These are phyloP conservation scores for Cerioporus squamosus DNA, from an alignment of 1,284 basidiomycete species.

Conservation along the genomic window DNA sequence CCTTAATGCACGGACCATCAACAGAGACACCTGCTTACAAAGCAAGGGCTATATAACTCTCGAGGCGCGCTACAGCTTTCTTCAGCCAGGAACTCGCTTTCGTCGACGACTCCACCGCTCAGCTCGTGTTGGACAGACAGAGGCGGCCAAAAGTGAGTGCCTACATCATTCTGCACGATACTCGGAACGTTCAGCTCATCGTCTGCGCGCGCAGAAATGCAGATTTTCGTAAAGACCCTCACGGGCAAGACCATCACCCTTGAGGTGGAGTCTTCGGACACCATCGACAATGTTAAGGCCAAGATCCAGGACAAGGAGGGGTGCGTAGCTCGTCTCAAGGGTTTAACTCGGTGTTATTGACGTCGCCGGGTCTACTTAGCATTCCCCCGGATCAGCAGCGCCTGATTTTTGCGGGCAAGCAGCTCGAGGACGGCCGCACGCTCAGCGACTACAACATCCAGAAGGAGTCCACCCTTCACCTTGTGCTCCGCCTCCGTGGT, in stretches of 20 bases:
- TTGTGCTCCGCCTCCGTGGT: slow-evolving; percentile 95
- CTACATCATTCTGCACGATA: neutral
- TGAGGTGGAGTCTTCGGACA: slow-evolving; percentile 96
- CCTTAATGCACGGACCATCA: slow-evolving; percentile 50
- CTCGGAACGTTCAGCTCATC: neutral
- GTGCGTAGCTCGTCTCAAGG: slow-evolving; percentile 43
- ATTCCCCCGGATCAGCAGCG: slow-evolving; percentile 97
- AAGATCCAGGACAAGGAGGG: slow-evolving; percentile 98
- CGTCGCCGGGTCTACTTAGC: slow-evolving; percentile 42
- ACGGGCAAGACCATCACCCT: slow-evolving; percentile 99
- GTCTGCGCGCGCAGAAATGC: slow-evolving; percentile 58
- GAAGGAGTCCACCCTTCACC: slow-evolving; percentile 94
- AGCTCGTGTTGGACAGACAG: slow-evolving; percentile 81
- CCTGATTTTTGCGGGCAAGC: slow-evolving; percentile 98
- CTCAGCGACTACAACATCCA: slow-evolving; percentile 95
- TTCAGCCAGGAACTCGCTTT: slow-evolving; percentile 63
- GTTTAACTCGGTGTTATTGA: neutral
- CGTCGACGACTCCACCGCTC: slow-evolving; percentile 88
- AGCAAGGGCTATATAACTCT: slow-evolving; percentile 26
- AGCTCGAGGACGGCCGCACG: slow-evolving; percentile 93
- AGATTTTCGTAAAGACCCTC: slow-evolving; percentile 97
- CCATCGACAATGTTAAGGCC: slow-evolving; percentile 97
- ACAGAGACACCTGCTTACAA: slow-evolving; percentile 32
- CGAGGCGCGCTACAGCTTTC: slow-evolving; percentile 9
- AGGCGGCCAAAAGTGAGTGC: slow-evolving; percentile 54